phyloP scores from a whole-genome alignment of 106 monocot species.

The Chionographis japonica region DNA sequence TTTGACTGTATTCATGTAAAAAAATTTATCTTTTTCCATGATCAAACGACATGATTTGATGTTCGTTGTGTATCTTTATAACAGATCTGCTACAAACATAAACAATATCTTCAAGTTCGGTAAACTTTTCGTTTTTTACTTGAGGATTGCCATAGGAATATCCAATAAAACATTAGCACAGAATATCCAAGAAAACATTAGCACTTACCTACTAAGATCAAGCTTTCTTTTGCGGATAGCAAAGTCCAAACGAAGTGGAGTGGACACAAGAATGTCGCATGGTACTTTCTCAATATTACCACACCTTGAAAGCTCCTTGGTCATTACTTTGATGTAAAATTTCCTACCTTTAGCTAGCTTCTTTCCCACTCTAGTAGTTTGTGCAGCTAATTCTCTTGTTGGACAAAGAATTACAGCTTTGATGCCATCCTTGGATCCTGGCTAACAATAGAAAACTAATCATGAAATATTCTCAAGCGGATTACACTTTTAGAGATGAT shows the following conservation, averaged over 20 bases:
- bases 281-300: constrained; percentile 82
- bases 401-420: constrained; percentile 93
- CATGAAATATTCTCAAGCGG: background rate
- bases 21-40: too few species aligned
- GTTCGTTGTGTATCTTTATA: too few species aligned
- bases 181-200: background rate
- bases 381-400: constrained; percentile 92
- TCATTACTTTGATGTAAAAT: constrained; percentile 85
- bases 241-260: constrained; percentile 83
- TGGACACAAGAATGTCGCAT: constrained; percentile 86
- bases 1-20: too few species aligned
- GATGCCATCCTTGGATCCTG: constrained; percentile 76
- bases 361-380: constrained; percentile 91
- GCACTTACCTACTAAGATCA: constrained; percentile 78
- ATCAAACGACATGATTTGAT: too few species aligned
- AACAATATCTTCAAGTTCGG: too few species aligned
- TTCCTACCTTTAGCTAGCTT: constrained; percentile 81
- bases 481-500: background rate
- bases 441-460: constrained; percentile 46
- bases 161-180: background rate
- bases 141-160: background rate
- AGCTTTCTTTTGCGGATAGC: constrained; percentile 80
- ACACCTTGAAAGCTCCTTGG: constrained; percentile 76
- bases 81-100: too few species aligned
- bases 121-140: too few species aligned